Conservation (phyloP, 2,329 filamentous ascomycete genomes). For the Aspergillus pseudotamarii region DNA sequence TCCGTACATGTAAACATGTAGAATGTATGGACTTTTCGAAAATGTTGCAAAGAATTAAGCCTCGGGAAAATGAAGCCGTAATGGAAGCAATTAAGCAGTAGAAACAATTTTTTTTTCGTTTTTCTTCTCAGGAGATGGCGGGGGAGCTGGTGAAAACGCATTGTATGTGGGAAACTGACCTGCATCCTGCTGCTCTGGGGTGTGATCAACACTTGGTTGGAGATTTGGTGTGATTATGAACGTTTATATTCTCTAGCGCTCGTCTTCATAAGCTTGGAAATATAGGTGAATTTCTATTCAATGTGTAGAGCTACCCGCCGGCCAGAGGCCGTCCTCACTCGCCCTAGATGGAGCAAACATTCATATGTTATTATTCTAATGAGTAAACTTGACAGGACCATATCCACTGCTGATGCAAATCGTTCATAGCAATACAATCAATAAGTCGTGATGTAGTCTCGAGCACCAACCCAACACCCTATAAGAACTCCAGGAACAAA, state of each 20-base stretch:
- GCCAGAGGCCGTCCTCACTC: background rate
- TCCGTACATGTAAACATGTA: background rate
- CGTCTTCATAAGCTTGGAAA: background rate
- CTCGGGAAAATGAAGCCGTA: background rate
- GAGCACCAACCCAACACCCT: conserved; percentile 19
- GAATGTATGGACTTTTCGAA: background rate
- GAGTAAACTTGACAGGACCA: background rate
- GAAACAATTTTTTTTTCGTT: background rate
- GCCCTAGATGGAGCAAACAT: background rate
- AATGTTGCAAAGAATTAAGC: background rate
- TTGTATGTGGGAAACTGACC: background rate
- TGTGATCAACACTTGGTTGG: background rate
- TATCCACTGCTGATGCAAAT: background rate
- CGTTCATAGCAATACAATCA: background rate
- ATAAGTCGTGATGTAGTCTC: background rate
- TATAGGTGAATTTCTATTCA: background rate
- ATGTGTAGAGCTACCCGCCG: background rate
- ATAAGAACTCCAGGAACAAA: background rate
- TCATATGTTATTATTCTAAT: background rate
- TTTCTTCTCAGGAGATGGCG: background rate
- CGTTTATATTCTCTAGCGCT: background rate
- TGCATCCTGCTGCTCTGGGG: background rate
- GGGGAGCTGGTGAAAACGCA: background rate
- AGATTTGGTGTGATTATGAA: background rate
- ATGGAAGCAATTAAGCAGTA: background rate